Percentiles rank a stretch among this genome's conserved stretches.
These are phyloP conservation scores for Entelexis paramagnoliae DNA, from an alignment of 1,139 yeast genomes.

Conservation along the genomic window DNA sequence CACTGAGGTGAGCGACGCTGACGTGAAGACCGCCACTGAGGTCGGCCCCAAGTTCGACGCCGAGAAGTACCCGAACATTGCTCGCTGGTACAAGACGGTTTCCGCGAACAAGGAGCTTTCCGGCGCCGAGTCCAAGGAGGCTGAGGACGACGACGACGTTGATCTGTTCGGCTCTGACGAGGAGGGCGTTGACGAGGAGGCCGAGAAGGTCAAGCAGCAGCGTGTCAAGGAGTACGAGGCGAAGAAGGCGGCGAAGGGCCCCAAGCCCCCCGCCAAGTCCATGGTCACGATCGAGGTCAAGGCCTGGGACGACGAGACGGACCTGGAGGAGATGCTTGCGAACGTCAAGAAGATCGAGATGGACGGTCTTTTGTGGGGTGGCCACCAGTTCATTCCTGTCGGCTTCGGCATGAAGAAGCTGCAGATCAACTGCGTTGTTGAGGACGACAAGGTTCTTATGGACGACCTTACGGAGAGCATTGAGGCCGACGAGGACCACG, in stretches of 20 bases:
- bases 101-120: constrained; percentile 35
- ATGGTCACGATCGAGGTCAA: constrained; percentile 92
- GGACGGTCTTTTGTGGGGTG: constrained; percentile 99
- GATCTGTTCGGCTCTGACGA: constrained; percentile 93
- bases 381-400: constrained; percentile 87
- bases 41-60: constrained; percentile 52
- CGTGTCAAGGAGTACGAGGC: constrained; percentile 97
- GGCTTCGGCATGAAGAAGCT: constrained; percentile 99
- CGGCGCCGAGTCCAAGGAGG: constrained; percentile 47
- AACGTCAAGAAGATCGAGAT: constrained; percentile 71
- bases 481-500: constrained; percentile 98
- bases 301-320: constrained; percentile 99
- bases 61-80: constrained; percentile 78
- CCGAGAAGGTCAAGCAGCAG: constrained; percentile 93
- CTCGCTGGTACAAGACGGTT: constrained; percentile 85
- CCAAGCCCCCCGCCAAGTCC: constrained; percentile 98
- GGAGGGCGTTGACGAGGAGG: constrained; percentile 90
- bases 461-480: constrained; percentile 76
- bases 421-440: constrained; percentile 96
- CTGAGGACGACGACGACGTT: constrained; percentile 64
- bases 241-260: constrained; percentile 93
- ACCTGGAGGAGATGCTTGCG: constrained; percentile 76
- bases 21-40: constrained; percentile 84
- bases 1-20: constrained; percentile 69
- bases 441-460: constrained; percentile 89